Percentiles rank a stretch among this genome's conserved stretches.
These are phyloP conservation scores for Citrus trifoliata DNA, from an alignment of 345 rosid genomes.

Conservation along the genomic window DNA sequence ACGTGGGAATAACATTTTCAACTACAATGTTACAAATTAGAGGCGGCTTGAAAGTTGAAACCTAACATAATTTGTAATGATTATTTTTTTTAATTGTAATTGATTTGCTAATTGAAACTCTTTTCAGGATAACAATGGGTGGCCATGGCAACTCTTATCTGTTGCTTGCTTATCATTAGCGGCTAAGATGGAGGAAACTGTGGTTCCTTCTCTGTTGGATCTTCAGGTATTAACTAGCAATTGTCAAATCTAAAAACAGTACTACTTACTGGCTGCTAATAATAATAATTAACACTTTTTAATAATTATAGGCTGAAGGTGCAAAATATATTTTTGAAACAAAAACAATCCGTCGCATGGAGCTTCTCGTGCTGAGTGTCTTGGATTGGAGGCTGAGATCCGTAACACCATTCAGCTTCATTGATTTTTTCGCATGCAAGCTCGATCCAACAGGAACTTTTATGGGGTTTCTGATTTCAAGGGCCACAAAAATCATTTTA, in stretches of 20 bases:
- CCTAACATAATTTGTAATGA: constrained; percentile 12
- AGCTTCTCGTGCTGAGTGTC: constrained; percentile 73
- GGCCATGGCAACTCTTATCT: constrained; percentile 93
- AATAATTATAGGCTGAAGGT: constrained; percentile 55
- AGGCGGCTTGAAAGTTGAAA: constrained; percentile 7
- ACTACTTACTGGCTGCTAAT: not conserved
- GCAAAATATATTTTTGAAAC: constrained; percentile 75
- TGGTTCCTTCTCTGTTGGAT: constrained; percentile 80
- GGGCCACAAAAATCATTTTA: constrained; percentile 73
- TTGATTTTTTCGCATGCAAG: constrained; percentile 86
- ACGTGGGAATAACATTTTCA: constrained; percentile 8
- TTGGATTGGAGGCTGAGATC: constrained; percentile 96
- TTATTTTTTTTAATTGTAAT: not conserved
- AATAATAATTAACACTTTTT: too few species aligned
- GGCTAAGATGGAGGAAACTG: constrained; percentile 97
- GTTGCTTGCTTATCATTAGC: constrained; percentile 94
- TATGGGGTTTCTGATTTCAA: constrained; percentile 53
- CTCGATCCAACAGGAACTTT: constrained; percentile 66
- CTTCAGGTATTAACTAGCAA: constrained; percentile 57
- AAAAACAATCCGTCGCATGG: constrained; percentile 86
- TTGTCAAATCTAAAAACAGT: not conserved
- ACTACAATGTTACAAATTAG: not conserved
- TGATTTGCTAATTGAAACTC: not conserved
- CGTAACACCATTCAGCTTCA: constrained; percentile 80
- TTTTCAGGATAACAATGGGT: constrained; percentile 60